Conservation (phyloP, 345 rosid species). For the Ceriops decandra region DNA sequence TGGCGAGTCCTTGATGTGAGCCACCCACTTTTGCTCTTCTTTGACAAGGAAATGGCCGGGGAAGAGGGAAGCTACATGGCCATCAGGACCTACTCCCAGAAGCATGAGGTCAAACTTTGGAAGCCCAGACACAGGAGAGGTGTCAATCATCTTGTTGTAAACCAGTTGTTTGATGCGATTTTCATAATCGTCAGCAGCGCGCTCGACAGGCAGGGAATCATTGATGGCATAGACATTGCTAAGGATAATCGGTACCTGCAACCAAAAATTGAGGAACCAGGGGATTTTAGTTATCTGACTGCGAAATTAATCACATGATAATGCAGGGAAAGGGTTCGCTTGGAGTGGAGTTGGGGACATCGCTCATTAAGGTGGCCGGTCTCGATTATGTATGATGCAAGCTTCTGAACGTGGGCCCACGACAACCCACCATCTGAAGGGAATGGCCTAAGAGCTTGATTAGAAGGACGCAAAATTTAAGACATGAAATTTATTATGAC, state of each 20-base stretch:
- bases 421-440: no score
- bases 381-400: no score
- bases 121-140: conserved; percentile 50
- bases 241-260: conserved; percentile 58
- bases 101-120: conserved; percentile 87
- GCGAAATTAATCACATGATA: not conserved
- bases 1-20: conserved; percentile 68
- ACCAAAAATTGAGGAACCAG: not conserved
- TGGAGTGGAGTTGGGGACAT: not conserved
- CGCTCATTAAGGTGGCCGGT: no score
- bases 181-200: conserved; percentile 87
- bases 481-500: no score
- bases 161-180: conserved; percentile 63
- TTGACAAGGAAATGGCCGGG: conserved; percentile 66
- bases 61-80: conserved; percentile 80
- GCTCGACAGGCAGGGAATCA: conserved; percentile 67
- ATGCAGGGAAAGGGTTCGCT: not conserved
- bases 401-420: no score
- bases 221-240: conserved; percentile 74
- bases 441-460: no score
- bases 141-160: conserved; percentile 27
- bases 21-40: conserved; percentile 73
- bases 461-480: no score
- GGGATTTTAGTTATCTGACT: not conserved
- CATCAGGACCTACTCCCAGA: conserved; percentile 91